These are phyloP conservation scores for Coprinopsis strossmayeri DNA, from an alignment of 768 basidiomycete species.

Conservation along the genomic window DNA sequence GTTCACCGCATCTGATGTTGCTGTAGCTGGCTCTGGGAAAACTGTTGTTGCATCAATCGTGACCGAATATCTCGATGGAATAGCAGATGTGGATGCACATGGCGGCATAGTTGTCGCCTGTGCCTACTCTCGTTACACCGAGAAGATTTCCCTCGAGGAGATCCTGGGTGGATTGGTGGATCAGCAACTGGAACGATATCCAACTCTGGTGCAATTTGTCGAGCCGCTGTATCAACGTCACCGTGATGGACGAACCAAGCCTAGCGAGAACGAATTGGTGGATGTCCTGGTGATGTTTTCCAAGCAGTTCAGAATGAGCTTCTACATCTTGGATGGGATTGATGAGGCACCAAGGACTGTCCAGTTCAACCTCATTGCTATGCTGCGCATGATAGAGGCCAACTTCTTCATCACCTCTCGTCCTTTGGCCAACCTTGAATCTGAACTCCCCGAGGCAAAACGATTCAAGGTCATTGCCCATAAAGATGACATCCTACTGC, in stretches of 20 bases:
- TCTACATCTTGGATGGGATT: background rate
- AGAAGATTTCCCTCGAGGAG: background rate
- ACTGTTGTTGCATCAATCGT: background rate
- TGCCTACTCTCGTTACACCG: background rate
- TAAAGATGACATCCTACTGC: background rate
- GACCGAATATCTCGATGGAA: background rate
- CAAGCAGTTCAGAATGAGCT: background rate
- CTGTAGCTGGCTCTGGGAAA: background rate
- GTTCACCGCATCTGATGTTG: background rate
- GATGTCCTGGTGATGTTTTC: background rate
- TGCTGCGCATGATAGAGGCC: background rate
- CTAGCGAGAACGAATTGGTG: background rate
- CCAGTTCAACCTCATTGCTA: background rate
- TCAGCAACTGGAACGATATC: background rate
- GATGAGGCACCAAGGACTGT: background rate
- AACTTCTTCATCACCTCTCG: background rate
- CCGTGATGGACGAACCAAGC: background rate
- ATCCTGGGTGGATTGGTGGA: background rate
- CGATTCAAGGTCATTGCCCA: background rate
- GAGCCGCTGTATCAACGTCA: background rate
- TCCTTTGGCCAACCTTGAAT: background rate
- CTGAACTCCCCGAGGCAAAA: background rate
- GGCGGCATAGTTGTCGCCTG: background rate
- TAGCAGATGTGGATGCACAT: background rate
- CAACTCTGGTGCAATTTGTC: background rate